These are phyloP conservation scores for Solanum medicagineum DNA, from an alignment of 257 asterid species.

Conservation along the genomic window DNA sequence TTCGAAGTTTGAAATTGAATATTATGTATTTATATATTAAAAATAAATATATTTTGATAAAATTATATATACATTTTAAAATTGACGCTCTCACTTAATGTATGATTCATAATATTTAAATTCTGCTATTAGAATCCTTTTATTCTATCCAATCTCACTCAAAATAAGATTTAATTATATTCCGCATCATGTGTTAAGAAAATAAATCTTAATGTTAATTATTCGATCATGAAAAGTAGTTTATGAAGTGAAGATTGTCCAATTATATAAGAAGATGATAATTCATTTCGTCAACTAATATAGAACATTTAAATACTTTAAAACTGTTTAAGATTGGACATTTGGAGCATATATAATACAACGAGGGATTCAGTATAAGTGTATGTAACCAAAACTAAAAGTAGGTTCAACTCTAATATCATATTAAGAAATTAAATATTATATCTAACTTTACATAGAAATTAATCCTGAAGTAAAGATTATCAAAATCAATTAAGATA, in stretches of 20 bases:
- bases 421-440: background rate
- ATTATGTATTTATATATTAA: background rate
- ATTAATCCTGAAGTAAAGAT: background rate
- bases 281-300: background rate
- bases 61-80: background rate
- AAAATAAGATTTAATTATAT: no score
- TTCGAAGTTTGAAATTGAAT: fast-evolving
- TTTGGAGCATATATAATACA: background rate
- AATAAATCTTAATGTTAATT: no score
- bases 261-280: no score
- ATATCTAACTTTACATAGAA: background rate
- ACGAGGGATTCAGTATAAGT: background rate
- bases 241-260: background rate
- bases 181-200: background rate
- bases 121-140: background rate
- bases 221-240: no score
- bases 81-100: background rate
- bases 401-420: no score
- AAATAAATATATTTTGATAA: background rate
- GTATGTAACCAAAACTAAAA: background rate
- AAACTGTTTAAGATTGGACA: background rate
- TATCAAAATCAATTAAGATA: background rate
- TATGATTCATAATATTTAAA: background rate
- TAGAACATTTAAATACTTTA: background rate
- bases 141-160: background rate